Conservation (phyloP, 305 asterid species). For the Coffea humblotiana region DNA sequence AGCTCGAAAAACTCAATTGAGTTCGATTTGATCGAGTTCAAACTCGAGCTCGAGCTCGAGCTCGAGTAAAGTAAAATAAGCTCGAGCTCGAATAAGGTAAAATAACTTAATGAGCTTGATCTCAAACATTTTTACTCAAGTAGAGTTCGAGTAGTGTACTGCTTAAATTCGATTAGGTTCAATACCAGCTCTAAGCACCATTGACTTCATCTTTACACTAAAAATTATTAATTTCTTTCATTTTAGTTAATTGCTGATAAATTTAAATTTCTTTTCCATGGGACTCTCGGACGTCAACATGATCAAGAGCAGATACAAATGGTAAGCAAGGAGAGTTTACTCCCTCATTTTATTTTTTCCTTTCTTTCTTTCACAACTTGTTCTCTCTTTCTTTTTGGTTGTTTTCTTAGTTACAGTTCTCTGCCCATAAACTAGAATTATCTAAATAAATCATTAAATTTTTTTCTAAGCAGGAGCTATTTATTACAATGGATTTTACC, state of each 20-base stretch:
- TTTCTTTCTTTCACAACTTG: neutral
- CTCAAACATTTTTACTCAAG: too few relatives aligned
- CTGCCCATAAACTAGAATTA: neutral
- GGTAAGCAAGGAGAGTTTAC: neutral
- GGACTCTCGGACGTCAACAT: neutral
- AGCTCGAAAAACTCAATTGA: too few relatives aligned
- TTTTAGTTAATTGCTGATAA: conserved; percentile 8
- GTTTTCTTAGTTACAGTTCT: too few relatives aligned
- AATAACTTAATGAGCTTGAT: too few relatives aligned
- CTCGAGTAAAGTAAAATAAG: too few relatives aligned
- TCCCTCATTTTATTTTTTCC: neutral
- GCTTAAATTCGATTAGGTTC: too few relatives aligned
- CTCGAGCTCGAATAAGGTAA: too few relatives aligned
- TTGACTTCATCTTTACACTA: too few relatives aligned
- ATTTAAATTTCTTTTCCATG: neutral
- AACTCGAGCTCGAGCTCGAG: too few relatives aligned
- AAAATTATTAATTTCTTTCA: neutral
- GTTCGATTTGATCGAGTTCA: too few relatives aligned
- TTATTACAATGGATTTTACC: conserved; percentile 44
- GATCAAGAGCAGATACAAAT: conserved; percentile 30
- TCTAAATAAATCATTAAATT: neutral
- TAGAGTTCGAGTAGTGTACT: too few relatives aligned
- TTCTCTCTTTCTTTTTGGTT: neutral
- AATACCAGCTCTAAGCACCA: too few relatives aligned
- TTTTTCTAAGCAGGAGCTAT: conserved; percentile 31